Evolutionary conservation across 2,329 filamentous ascomycete species (phyloP), one percentile per base, ranked within the genome.

Genomic region (Acrodontium crateriforme): DNA sequence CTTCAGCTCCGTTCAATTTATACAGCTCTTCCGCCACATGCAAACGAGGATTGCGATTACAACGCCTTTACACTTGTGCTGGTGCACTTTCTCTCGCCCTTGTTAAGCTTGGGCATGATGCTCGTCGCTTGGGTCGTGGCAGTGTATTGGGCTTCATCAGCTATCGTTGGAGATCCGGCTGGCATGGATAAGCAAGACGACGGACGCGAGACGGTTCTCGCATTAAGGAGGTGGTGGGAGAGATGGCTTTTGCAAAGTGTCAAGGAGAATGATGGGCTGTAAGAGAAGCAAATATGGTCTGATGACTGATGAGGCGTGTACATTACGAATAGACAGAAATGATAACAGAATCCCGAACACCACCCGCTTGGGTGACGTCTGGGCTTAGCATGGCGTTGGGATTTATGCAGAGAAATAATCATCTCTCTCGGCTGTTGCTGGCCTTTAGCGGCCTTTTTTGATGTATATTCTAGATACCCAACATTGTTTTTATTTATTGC

Each of bases 141-240:
- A 1, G 64, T 59, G 12, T 76, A 74, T 53, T 75, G 71, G 71
- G 53, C 72, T 28, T 35, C 37, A 5, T 45, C 43, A 9, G 33
- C 35, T 41, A 66, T 74, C 8, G 53, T 76, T 26, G 71, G 71
- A 4, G 71, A 75, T 48, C 71, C 71, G 16, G 69, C 71, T 30
- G 62, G 65, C 15, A 58, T 56, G 34, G 67, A 69, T 41, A 59
- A 60, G 33, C 63, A 64, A 37, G 71, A 75, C 36, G 71, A 76
- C 38, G 71, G 71, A 9, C 58, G 63, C 29, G 67, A 69, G 13
- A 66, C 69, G 9, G 69, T 74, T 3, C 50, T 76, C 3, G 62
- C 62, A 3, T 62, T 75, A 17, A 54, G 68, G 32, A 58, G 59
- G 25, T 73, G 67, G 62, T 75, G 71, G 71, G 69, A 72, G 42